A percentile compares a stretch with the other conserved stretches of the same genome.
Evolutionary conservation across 306 rosid genomes (phyloP).

Genomic region (Casuarina equisetifolia): DNA sequence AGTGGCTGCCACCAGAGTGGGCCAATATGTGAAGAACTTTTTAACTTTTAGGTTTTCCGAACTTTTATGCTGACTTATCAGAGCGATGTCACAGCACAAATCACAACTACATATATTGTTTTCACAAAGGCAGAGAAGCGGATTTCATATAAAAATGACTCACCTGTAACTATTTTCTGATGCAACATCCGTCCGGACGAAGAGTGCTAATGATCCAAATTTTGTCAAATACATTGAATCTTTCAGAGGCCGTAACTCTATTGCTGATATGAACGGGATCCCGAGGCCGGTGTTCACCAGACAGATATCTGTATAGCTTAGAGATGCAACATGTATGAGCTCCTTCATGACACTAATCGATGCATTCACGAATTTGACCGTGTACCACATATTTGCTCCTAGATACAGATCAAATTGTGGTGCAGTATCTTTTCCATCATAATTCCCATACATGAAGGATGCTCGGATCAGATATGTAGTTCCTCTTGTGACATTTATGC

Average conservation of each 20-base stretch:
- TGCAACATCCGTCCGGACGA: slow-evolving; percentile 28
- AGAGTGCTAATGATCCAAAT: slow-evolving; percentile 13
- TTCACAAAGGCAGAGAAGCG: background rate
- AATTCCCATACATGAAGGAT: slow-evolving; percentile 45
- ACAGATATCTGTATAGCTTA: slow-evolving; percentile 33
- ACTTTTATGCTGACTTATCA: too few species aligned
- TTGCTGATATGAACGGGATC: slow-evolving; percentile 48
- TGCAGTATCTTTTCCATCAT: slow-evolving; percentile 27
- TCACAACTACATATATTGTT: too few species aligned
- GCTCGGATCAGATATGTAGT: slow-evolving; percentile 44
- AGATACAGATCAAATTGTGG: slow-evolving; percentile 51
- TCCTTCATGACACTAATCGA: slow-evolving; percentile 16
- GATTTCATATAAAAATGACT: background rate
- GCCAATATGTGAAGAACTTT: too few species aligned
- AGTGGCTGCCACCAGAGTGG: too few species aligned
- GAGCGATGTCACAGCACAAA: too few species aligned
- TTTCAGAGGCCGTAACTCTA: slow-evolving; percentile 46
- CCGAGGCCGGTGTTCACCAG: slow-evolving; percentile 49
- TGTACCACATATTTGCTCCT: slow-evolving; percentile 44
- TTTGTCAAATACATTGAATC: slow-evolving; percentile 21
- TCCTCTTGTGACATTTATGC: slow-evolving; percentile 27
- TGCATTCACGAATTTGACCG: slow-evolving; percentile 20
- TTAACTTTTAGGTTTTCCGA: too few species aligned
- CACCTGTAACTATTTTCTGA: slow-evolving; percentile 28
- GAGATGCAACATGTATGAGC: slow-evolving; percentile 36